A percentile compares a stretch with the other conserved stretches of the same genome.
These are phyloP conservation scores for Marsdenia floribunda DNA, from an alignment of 257 asterid species.

Conservation along the genomic window DNA sequence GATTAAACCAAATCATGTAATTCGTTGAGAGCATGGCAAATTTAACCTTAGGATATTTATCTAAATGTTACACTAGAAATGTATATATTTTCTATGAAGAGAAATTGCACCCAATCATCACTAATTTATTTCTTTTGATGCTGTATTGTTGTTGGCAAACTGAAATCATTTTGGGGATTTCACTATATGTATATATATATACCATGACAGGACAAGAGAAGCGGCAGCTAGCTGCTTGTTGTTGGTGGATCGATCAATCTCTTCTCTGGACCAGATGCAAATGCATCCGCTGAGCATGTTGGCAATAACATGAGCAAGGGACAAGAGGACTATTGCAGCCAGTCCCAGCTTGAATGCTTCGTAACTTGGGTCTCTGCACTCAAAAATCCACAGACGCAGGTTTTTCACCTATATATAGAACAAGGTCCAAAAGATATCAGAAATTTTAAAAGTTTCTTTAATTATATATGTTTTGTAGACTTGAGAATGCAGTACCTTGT, in stretches of 20 bases:
- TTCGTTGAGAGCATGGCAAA: not conserved
- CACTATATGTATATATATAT: not conserved
- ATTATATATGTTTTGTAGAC: no score
- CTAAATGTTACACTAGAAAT: not conserved
- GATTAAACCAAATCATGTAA: not conserved
- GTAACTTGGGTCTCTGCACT: conserved; percentile 80
- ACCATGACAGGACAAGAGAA: conserved; percentile 74
- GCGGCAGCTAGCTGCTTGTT: conserved; percentile 72
- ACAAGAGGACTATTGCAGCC: conserved; percentile 56
- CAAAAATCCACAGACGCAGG: conserved; percentile 55
- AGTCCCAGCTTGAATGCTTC: conserved; percentile 73
- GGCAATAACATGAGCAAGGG: conserved; percentile 52
- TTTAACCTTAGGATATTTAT: not conserved
- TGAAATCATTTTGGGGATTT: not conserved
- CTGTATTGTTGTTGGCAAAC: not conserved
- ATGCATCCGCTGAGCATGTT: conserved; percentile 61
- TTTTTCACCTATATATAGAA: conserved; percentile 36
- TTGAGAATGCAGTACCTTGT: conserved; percentile 24
- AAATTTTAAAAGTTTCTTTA: no score
- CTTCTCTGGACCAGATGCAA: conserved; percentile 62
- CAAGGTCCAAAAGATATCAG: not conserved
- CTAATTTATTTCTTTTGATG: not conserved
- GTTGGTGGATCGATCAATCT: conserved; percentile 51
- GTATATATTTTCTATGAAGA: not conserved
- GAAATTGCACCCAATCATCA: not conserved